phyloP scores from a whole-genome alignment of 1,284 basidiomycete species.

The Exobasidium cylindrosporum region DNA sequence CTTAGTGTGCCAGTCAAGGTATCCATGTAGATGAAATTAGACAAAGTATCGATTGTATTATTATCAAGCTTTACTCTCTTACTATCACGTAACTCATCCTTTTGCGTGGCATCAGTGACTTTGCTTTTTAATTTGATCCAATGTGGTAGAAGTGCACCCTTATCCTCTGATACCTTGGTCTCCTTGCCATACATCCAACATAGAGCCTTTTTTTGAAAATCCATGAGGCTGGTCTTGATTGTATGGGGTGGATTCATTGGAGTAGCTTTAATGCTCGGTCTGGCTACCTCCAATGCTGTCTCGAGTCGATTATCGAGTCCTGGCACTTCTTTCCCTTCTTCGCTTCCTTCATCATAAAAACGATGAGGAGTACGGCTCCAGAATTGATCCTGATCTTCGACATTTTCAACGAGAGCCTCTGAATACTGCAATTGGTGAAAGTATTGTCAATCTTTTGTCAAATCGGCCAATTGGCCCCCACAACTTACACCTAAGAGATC shows the following conservation, averaged over 20 bases:
- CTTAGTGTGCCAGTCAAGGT: constrained; percentile 29
- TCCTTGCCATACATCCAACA: constrained; percentile 12
- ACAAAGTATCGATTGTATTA: constrained; percentile 13
- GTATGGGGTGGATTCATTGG: neutral
- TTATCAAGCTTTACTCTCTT: neutral
- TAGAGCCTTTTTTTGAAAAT: constrained; percentile 9
- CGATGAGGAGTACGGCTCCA: neutral
- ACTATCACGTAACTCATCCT: neutral
- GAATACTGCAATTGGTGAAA: too few relatives aligned
- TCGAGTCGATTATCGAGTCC: neutral
- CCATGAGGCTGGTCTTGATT: constrained; percentile 8
- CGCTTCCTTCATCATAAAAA: neutral
- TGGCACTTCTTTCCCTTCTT: neutral
- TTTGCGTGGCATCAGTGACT: neutral
- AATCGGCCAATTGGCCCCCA: too few relatives aligned
- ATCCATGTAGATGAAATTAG: too few relatives aligned
- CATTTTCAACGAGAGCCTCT: neutral
- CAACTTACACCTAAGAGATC: neutral
- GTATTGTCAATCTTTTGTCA: too few relatives aligned
- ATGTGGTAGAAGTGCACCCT: constrained; percentile 5
- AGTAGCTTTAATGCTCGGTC: neutral
- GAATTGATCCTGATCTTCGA: neutral
- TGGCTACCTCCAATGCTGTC: neutral
- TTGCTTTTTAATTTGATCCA: constrained; percentile 7
- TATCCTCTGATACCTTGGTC: neutral